phyloP scores from a whole-genome alignment of 2,329 filamentous ascomycete species.

The Microcyclospora tardicrescens region DNA sequence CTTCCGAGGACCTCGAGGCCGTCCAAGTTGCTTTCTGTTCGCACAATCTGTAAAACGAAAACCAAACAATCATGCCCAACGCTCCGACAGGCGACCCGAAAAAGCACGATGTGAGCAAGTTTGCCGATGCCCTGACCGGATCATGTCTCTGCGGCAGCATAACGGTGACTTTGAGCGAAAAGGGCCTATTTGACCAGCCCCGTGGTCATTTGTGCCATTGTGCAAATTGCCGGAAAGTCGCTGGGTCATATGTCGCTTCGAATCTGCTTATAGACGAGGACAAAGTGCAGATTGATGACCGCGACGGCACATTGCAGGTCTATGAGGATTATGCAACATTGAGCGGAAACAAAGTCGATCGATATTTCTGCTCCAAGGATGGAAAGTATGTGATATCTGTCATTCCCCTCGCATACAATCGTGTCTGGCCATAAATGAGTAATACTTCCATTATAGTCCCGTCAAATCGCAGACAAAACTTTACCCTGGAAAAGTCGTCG shows the following conservation, averaged over 20 bases:
- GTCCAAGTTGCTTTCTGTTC: too few relatives aligned
- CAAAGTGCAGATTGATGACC: constrained; percentile 34
- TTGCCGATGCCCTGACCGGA: constrained; percentile 25
- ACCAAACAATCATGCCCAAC: constrained; percentile 13
- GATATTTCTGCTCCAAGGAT: constrained; percentile 35
- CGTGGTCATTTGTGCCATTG: constrained; percentile 40
- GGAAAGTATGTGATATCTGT: constrained; percentile 27
- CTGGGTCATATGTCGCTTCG: constrained; percentile 30
- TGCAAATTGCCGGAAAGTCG: constrained; percentile 38
- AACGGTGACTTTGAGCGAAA: constrained; percentile 36
- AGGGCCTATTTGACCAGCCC: constrained; percentile 32
- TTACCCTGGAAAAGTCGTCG: constrained; percentile 30
- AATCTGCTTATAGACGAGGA: constrained; percentile 31
- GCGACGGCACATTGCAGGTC: constrained; percentile 31
- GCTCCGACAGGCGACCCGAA: constrained; percentile 29
- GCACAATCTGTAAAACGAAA: too few relatives aligned
- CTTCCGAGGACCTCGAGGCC: too few relatives aligned
- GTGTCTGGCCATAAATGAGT: background rate
- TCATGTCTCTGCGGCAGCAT: constrained; percentile 37
- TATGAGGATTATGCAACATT: constrained; percentile 34
- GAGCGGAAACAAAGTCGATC: constrained; percentile 33
- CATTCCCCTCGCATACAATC: background rate
- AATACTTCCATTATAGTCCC: constrained; percentile 23
- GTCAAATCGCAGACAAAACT: constrained; percentile 33
- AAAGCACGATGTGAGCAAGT: constrained; percentile 20